Conservation (phyloP, 2,329 filamentous ascomycete species). For the Cladosporium colombiae region DNA sequence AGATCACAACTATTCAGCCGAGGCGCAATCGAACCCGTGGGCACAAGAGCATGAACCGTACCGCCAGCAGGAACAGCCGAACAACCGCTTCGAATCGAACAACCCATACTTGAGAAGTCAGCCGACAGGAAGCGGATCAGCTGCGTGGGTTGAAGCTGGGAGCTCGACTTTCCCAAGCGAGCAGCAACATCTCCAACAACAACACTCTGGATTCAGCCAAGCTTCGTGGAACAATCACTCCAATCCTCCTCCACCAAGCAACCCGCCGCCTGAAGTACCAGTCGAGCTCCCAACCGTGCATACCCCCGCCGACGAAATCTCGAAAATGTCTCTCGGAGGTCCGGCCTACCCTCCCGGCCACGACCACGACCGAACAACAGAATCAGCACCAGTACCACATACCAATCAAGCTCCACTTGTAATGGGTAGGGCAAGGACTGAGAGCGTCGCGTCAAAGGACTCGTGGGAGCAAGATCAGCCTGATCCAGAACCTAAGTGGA, state of each 20-base stretch:
- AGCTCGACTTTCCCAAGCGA: not conserved
- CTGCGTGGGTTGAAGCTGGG: slow-evolving; percentile 5
- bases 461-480: slow-evolving; percentile 23
- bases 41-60: slow-evolving; percentile 8
- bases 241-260: slow-evolving; percentile 19
- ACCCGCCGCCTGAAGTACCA: slow-evolving; percentile 32
- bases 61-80: slow-evolving; percentile 1
- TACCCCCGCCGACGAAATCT: slow-evolving; percentile 44
- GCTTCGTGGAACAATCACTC: slow-evolving; percentile 17
- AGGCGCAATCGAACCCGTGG: slow-evolving; percentile 34
- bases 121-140: slow-evolving; percentile 12
- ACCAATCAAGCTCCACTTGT: slow-evolving; percentile 31
- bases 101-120: slow-evolving; percentile 41
- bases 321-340: slow-evolving; percentile 38
- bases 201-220: slow-evolving; percentile 3
- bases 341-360: slow-evolving; percentile 19
- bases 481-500: slow-evolving; percentile 4
- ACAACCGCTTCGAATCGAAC: slow-evolving; percentile 41
- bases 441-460: slow-evolving; percentile 22
- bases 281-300: slow-evolving; percentile 45
- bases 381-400: slow-evolving; percentile 31
- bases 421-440: slow-evolving; percentile 24
- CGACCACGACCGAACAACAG: slow-evolving; percentile 27
- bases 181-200: slow-evolving; percentile 11
- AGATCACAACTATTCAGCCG: slow-evolving; percentile 19